These are phyloP conservation scores for Backusella liffmaniae DNA, from an alignment of 192 early-diverging fungal genomes.

Conservation along the genomic window DNA sequence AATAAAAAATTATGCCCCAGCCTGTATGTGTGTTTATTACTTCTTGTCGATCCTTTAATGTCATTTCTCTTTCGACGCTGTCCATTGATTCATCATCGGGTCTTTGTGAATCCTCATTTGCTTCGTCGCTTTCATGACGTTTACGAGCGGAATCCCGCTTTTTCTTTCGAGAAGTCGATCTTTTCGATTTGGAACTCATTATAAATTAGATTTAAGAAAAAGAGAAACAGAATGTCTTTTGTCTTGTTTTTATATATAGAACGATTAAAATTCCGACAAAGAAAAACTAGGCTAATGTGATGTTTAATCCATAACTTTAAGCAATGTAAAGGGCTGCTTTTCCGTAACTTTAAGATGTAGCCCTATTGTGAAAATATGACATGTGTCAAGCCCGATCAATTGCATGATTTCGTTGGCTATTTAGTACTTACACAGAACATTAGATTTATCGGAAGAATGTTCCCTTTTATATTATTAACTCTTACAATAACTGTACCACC, in stretches of 20 bases:
- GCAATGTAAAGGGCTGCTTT: no score
- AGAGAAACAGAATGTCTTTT: background rate
- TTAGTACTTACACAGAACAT: no score
- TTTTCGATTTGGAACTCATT: background rate
- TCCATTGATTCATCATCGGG: slow-evolving; percentile 7
- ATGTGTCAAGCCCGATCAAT: no score
- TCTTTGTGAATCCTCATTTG: background rate
- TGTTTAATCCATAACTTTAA: no score
- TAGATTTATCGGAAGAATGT: no score
- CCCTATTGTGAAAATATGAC: no score
- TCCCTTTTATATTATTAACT: no score
- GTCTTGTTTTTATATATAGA: background rate
- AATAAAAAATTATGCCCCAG: background rate
- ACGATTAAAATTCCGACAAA: background rate
- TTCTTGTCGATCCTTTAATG: slow-evolving; percentile 57
- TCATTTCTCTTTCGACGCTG: slow-evolving; percentile 45
- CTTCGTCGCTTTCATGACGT: background rate
- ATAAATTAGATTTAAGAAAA: background rate
- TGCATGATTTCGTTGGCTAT: no score
- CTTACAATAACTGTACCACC: no score
- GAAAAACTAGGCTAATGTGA: no score
- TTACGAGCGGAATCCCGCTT: background rate
- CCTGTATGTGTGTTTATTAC: slow-evolving; percentile 21
- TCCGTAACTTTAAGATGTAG: no score
- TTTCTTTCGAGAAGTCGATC: slow-evolving; percentile 5